These are phyloP conservation scores for Suillus subluteus DNA, from an alignment of 768 basidiomycete genomes.

Conservation along the genomic window DNA sequence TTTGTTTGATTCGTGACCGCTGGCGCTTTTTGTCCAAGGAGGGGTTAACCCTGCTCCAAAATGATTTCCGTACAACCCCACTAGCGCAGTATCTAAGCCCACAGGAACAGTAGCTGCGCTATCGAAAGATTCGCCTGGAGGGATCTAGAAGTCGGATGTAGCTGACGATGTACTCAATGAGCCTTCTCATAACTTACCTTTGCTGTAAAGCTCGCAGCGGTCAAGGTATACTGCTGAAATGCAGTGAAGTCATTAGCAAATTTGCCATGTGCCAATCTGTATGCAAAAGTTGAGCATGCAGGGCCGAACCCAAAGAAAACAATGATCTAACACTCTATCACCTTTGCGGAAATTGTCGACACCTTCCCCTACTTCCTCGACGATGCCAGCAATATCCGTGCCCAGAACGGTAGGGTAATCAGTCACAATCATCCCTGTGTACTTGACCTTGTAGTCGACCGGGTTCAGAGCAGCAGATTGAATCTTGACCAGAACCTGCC, in stretches of 20 bases:
- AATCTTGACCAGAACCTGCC: constrained; percentile 47
- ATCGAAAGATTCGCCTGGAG: constrained; percentile 46
- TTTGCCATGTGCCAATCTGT: constrained; percentile 37
- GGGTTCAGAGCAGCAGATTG: constrained; percentile 49
- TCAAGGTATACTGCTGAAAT: constrained; percentile 47
- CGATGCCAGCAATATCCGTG: constrained; percentile 41
- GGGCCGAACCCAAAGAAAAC: neutral
- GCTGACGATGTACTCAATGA: neutral
- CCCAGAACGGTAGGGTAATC: constrained; percentile 41
- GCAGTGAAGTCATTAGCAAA: constrained; percentile 29
- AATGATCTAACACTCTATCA: constrained; percentile 40
- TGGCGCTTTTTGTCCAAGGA: constrained; percentile 37
- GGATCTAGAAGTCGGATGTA: constrained; percentile 38
- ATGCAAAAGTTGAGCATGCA: constrained; percentile 19
- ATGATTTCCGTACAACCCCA: constrained; percentile 47
- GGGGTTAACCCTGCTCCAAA: constrained; percentile 43
- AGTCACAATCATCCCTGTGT: constrained; percentile 33
- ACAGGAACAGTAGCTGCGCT: constrained; percentile 52
- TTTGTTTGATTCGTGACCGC: constrained; percentile 43
- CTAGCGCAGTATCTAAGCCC: constrained; percentile 46
- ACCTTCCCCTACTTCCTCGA: constrained; percentile 42
- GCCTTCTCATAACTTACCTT: constrained; percentile 34
- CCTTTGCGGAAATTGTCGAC: constrained; percentile 40
- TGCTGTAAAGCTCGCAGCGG: constrained; percentile 36
- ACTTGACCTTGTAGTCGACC: constrained; percentile 44